Percentiles rank a stretch among this genome's conserved stretches.
These are phyloP conservation scores for Solanum ossicruentum DNA, from an alignment of 257 asterid species.

Conservation along the genomic window DNA sequence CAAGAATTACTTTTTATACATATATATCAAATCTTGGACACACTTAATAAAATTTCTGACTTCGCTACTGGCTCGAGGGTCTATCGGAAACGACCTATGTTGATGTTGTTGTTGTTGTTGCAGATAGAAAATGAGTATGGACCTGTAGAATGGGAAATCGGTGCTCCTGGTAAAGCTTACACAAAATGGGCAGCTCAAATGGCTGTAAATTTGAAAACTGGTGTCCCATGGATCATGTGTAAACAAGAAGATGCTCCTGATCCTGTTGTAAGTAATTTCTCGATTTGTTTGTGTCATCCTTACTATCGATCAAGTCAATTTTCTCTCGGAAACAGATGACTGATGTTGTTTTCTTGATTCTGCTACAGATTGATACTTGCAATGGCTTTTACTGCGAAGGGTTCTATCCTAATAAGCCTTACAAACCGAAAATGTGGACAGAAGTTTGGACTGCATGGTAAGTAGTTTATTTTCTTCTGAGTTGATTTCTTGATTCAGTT, in stretches of 20 bases:
- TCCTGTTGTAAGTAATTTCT: slow-evolving; percentile 44
- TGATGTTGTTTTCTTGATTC: background rate
- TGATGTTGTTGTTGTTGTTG: background rate
- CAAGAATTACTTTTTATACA: no score
- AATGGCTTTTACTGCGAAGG: slow-evolving; percentile 89
- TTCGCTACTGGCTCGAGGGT: background rate
- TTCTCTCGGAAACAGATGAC: background rate
- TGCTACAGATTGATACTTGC: slow-evolving; percentile 70
- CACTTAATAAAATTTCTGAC: no score
- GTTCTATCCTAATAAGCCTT: slow-evolving; percentile 57
- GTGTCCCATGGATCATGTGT: slow-evolving; percentile 99
- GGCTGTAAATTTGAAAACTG: slow-evolving; percentile 77
- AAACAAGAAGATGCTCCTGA: slow-evolving; percentile 94
- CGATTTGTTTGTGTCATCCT: background rate
- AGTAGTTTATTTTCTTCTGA: background rate
- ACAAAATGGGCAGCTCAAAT: slow-evolving; percentile 81
- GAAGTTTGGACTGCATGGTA: slow-evolving; percentile 97
- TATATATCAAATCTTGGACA: no score
- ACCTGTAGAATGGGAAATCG: slow-evolving; percentile 78
- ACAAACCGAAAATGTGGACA: slow-evolving; percentile 90
- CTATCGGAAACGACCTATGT: background rate
- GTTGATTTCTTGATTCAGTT: background rate
- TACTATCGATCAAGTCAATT: background rate
- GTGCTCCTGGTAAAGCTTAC: slow-evolving; percentile 90
- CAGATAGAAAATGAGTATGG: slow-evolving; percentile 98